Evolutionary conservation across 1,139 yeast genomes (phyloP).

Genomic region (Ashbya aceris): DNA sequence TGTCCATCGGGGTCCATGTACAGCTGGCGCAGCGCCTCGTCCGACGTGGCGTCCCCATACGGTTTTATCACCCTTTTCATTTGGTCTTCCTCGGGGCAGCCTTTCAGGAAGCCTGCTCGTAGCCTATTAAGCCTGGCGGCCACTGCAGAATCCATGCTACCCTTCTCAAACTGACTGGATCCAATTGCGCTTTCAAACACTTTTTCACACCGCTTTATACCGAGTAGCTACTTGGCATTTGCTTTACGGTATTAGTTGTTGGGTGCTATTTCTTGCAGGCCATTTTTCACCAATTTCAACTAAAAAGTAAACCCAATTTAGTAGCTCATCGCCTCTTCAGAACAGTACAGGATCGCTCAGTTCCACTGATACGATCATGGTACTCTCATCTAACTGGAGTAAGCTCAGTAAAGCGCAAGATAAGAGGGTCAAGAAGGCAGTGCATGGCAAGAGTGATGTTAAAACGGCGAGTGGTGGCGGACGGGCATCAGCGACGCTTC

Average conservation of each 20-base stretch:
- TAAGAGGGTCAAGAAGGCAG: constrained; percentile 3
- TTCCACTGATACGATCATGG: constrained; percentile 16
- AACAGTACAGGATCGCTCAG: too few relatives aligned
- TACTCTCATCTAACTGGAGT: constrained; percentile 28
- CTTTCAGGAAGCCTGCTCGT: constrained; percentile 25
- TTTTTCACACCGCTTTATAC: background rate
- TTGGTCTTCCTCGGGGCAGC: constrained; percentile 26
- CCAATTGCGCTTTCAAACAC: background rate
- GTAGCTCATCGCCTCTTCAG: too few relatives aligned
- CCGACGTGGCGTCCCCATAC: constrained; percentile 12
- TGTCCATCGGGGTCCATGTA: constrained; percentile 19
- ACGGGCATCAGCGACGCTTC: background rate
- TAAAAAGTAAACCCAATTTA: too few relatives aligned
- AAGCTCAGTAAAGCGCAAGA: constrained; percentile 14
- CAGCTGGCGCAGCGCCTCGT: constrained; percentile 12
- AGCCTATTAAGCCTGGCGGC: constrained; percentile 22
- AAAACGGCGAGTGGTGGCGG: constrained; percentile 8
- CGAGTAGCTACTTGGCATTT: background rate
- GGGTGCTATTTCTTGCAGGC: too few relatives aligned
- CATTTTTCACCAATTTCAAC: too few relatives aligned
- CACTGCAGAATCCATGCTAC: constrained; percentile 22
- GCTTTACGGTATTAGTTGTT: too few relatives aligned
- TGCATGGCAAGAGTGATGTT: constrained; percentile 2
- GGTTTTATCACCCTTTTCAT: constrained; percentile 27
- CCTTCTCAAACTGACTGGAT: background rate